Base-by-base conservation (phyloP, 2,329 filamentous ascomycete genomes). In the Raffaelea albimanens region DNA sequence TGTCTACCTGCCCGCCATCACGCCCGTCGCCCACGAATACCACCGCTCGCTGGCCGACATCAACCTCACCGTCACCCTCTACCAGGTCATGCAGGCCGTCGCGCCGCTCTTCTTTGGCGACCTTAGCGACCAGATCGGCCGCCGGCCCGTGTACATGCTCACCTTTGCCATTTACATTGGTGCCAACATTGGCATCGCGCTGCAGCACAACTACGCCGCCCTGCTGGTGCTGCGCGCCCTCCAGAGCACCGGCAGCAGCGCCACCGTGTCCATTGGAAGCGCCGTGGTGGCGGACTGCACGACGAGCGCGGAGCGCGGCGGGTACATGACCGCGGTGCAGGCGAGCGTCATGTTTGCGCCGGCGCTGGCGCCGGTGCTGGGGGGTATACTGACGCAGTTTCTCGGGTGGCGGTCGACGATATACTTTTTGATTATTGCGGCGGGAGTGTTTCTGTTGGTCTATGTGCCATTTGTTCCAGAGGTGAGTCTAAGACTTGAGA, bases 371-470 rank as follows among this genome's bases (percentile, higher is more conserved):
- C 76, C 78, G 0, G 66, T 78, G 3, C 57, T 80, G 7, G 75
- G 76, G 4, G 77, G 76, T 2, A 53, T 76, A 1, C 57, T 81
- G 21, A 65, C 66, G 9, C 64, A 75, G 47, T 73, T 65, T 46
- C 60, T 73, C 0, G 73, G 73, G 3, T 80, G 76, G 76, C 62
- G 69, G 44, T 68, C 67, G 22, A 71, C 72, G 13, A 80, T 80
- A 55, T 79, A 74, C 72, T 76, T 77, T 41, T 57, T 80, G n/a
- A 60, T 67, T 5, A 75, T 78, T 36, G 53, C 53, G 1, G 57
- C 54, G 2, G 60, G 57, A 1, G 61, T 66, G 1, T 62, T 70
- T 1, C 56, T 65, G 54, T 29, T 60, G 54, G 47, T 66, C 55
- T 45, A 59, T 51, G 43, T 54, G 3, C 57, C 57, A 5, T 55